Evolutionary conservation across 2,329 filamentous ascomycete genomes (phyloP).

Genomic region (Fusarium cicatricum): DNA sequence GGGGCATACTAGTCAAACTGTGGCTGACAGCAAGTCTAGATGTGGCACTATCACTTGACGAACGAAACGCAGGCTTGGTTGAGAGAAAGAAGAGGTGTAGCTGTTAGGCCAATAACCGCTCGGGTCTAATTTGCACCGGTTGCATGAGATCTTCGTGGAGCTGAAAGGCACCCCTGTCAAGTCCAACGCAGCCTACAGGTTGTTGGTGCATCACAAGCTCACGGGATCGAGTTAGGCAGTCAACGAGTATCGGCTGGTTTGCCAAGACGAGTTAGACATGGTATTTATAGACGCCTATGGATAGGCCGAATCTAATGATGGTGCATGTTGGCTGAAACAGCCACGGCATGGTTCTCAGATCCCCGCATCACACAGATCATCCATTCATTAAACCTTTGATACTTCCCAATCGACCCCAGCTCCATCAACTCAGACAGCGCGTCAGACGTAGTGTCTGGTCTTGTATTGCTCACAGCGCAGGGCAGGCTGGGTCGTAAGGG

Average conservation of each 20-base stretch:
- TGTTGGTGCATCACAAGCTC: not conserved
- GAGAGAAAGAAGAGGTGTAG: fast-evolving
- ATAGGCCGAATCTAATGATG: not conserved
- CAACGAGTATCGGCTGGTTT: not conserved
- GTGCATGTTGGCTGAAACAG: not conserved
- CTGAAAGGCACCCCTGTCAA: constrained; percentile 22
- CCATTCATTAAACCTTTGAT: too few relatives aligned
- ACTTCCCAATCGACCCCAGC: not conserved
- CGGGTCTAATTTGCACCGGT: not conserved
- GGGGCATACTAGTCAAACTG: not conserved
- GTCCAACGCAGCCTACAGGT: not conserved
- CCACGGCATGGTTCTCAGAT: not conserved
- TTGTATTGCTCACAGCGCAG: constrained; percentile 3
- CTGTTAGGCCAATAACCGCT: not conserved
- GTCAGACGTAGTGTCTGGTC: not conserved
- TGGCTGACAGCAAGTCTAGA: constrained; percentile 11
- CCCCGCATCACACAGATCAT: not conserved
- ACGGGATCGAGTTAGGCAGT: not conserved
- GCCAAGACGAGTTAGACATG: constrained; percentile 1
- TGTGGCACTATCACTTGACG: constrained; percentile 3
- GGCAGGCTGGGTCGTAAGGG: not conserved
- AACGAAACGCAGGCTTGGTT: not conserved
- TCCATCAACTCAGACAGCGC: not conserved
- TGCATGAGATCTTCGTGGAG: constrained; percentile 16
- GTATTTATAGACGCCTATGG: not conserved